Base-by-base conservation (phyloP, 208 protist genomes). In the Leishmania gerbilli region DNA sequence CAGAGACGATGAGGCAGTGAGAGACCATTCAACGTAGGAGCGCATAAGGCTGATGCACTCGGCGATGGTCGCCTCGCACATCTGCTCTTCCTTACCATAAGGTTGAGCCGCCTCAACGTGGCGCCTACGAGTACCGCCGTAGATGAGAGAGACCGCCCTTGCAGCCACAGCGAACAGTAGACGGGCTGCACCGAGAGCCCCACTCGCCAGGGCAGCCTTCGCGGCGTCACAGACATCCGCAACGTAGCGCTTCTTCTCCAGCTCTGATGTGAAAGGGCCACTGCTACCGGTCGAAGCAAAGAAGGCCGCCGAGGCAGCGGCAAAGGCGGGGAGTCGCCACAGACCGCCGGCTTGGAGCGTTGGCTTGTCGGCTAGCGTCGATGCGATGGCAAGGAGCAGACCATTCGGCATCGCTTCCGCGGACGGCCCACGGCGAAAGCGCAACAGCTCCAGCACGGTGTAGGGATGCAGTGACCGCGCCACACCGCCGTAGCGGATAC, bases 381-480 rank as follows among this genome's bases (percentile, higher is more conserved):
- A 76, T 11, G 88, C 90, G 47, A 91, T 21, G 31, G 87, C 84
- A 1, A 92, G 68, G 24, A 86, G 53, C 13, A 90, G 84, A 6
- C 82, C 84, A 11, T 47, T 60, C 56, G 74, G 71, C 6, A 78
- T 60, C 31, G 8, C 62, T 19, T 27, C 74, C 4, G 1, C 37
- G 0, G 42, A 58, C 1, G 64, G 21, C 19, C 27, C 58, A 8
- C 58, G 27, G 21, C 58, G 84, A 55, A 74, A 45, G 55, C 58
- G 62, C 37, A 96, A 47, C 21, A 89, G 74, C 15, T 56, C 78
- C 9, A 94, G 81, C 31, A 92, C 87, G 13, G 92, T 95, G 79
- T 85, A 88, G 19, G 91, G 90, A 79, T 97, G 93, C 9, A 95
- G 53, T 8, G 93, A 92, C 76, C 91, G 88, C 1, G 92, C 91